Conservation (phyloP, 2,329 filamentous ascomycete genomes). For the Apiospora kogelbergensis region DNA sequence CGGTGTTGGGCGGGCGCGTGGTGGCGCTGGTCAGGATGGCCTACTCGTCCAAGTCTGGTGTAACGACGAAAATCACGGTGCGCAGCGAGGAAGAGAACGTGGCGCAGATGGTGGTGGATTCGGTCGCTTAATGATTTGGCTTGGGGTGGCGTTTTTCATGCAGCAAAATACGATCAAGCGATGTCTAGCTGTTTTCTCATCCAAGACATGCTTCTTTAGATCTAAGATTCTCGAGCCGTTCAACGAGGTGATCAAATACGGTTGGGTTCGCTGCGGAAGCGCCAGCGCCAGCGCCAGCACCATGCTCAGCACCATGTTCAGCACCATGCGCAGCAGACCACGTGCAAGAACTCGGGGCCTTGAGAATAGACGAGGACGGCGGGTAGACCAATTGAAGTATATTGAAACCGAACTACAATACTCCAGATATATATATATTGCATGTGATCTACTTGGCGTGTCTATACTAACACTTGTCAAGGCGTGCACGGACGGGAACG, state of each 20-base stretch:
- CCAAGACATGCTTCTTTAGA: constrained; percentile 20
- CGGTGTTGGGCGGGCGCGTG: constrained; percentile 84
- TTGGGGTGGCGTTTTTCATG: constrained; percentile 27
- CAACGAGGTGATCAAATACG: neutral
- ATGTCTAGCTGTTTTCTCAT: constrained; percentile 17
- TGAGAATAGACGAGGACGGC: neutral
- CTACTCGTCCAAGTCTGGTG: constrained; percentile 85
- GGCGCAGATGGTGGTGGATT: constrained; percentile 78
- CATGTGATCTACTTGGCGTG: no score
- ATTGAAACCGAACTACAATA: neutral
- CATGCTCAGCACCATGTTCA: no score
- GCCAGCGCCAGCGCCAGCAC: neutral
- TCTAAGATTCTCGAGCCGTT: constrained; percentile 9
- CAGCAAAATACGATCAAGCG: constrained; percentile 29
- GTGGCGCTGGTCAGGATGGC: constrained; percentile 90
- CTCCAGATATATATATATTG: neutral
- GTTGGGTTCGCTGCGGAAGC: neutral
- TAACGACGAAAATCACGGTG: constrained; percentile 93
- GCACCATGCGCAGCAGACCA: neutral
- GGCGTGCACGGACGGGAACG: neutral
- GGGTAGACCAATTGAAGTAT: neutral
- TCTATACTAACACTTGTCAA: no score
- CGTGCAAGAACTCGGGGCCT: neutral
- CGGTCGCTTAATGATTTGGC: constrained; percentile 65
- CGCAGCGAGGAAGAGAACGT: constrained; percentile 92